Evolutionary conservation across 495 filamentous ascomycete genomes (phyloP), one percentile per base, ranked within the genome.

Genomic region (Neurospora sp.): DNA sequence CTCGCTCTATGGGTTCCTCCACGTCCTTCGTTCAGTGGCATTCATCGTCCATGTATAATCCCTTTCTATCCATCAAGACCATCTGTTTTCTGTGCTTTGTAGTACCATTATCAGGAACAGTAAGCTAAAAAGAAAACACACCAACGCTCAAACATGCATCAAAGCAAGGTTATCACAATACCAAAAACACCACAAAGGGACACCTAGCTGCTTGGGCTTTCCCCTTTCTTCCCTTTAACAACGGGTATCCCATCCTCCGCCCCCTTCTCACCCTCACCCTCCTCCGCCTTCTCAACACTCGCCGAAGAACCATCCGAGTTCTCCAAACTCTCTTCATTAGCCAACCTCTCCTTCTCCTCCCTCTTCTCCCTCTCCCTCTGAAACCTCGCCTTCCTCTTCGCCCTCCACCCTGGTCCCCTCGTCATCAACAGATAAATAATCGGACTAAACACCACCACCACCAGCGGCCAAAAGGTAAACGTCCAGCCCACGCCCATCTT

Each of bases 401-500:
- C 83, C 70, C 85, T 78, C 83, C 85, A 86, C 17, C 66, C 42
- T 1, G 83, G 83, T 0, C 85, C 85, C 54, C 76, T 73, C 31
- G 78, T 82, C 5, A 78, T 77, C 39, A 86, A 76, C 17, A 85
- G 21, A 71, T 71, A 83, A n/a, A 86, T 77, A 0, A 79, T 48
- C 0, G 84, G 84, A 2, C 81, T 81, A 42, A 81, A 80, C 9
- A 77, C 71, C 7, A 81, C 76, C 42, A 82, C 77, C 6, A 85
- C 72, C 15, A 83, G 76, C 2, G 80, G 83, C 73, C 86, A 81
- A 24, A 85, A 82, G 0, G 86, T 86, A 42, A 79, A 87, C 10
- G 82, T 80, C 85, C 85, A 86, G 3, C 85, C 86, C 19, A 78
- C 71, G 17, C 86, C 86, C 74, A 86, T 78, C 5, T 70, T 76